Conservation (phyloP, 2,329 filamentous ascomycete species). For the Fusarium sp. region DNA sequence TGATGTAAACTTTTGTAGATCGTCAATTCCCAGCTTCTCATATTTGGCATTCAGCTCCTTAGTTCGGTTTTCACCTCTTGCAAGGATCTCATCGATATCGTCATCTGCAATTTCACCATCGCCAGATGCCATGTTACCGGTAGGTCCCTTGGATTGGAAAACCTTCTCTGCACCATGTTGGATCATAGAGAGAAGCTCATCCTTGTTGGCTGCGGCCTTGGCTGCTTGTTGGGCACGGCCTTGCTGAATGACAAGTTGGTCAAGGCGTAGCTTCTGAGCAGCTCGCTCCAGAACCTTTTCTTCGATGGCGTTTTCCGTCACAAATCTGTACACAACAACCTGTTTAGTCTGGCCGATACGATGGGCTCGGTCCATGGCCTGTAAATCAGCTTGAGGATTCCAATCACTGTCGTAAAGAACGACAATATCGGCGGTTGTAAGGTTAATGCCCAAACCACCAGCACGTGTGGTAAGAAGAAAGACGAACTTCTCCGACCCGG, state of each 20-base stretch:
- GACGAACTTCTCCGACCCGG: constrained; percentile 94
- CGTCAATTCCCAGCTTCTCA: constrained; percentile 95
- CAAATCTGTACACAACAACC: constrained; percentile 94
- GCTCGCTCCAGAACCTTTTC: constrained; percentile 98
- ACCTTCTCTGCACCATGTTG: constrained; percentile 98
- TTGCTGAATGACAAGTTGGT: constrained; percentile 98
- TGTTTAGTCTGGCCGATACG: constrained; percentile 99
- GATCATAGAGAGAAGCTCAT: constrained; percentile 97
- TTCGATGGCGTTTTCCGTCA: constrained; percentile 98
- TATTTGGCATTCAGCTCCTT: constrained; percentile 93
- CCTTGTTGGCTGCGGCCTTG: constrained; percentile 94
- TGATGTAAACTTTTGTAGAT: constrained; percentile 96
- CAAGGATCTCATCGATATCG: constrained; percentile 90
- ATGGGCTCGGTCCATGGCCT: constrained; percentile 98
- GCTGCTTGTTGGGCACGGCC: constrained; percentile 91
- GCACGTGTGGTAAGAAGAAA: constrained; percentile 96
- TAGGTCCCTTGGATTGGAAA: constrained; percentile 80
- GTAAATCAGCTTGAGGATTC: constrained; percentile 98
- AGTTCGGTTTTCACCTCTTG: constrained; percentile 88
- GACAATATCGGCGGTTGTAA: constrained; percentile 95
- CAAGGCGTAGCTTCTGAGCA: constrained; percentile 94
- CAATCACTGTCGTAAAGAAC: constrained; percentile 98
- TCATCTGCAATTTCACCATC: constrained; percentile 80
- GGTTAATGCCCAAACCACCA: constrained; percentile 95
- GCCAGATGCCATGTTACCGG: constrained; percentile 70